Evolutionary conservation across 225 moss, liverwort and hornwort species (phyloP), one percentile per base, ranked within the genome.

Genomic region (Bryum argenteum): DNA sequence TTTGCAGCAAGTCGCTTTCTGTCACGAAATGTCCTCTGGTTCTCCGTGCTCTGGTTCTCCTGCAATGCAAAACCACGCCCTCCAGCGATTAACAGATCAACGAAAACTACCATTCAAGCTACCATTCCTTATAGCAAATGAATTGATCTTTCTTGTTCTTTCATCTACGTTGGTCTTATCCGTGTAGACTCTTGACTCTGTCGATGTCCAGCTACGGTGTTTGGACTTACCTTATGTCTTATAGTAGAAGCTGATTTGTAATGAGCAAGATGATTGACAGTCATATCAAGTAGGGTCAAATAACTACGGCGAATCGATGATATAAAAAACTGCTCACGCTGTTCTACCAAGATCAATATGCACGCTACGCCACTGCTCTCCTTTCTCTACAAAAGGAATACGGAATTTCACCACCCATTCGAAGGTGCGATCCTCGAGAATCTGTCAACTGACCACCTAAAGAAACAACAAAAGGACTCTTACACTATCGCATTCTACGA

Each of bases 201-300:
- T 9, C 17, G 3, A 9, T 28, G 18, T 70, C 9, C 63, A 41
- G 16, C 24, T 62, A 9, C 42, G 11, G n/a, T 54, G 38, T 13
- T 41, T 54, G n/a, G 5, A 63, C 14, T 24, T 63, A 24, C 18
- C 72, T 63, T 9, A 41, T 22, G 39, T 58, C 28, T 60, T 55
- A n/a, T 22, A 81, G 54, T 16, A 74, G 15, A 65, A 59, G 58
- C 37, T 81, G 39, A 74, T 50, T 60, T 40, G 42, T 61, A 22
- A 17, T 6, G 33, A 33, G 33, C 33, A 50, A 9, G 11, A 40
- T 21, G 10, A 39, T 26, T 53, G 20, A 66, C 16, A 61, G 24
- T 24, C 37, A 45, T 16, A 12, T 61, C 48, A 71, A 59, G 47
- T 17, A 53, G 14, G 44, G 33, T 3, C 63, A 15, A 63, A 20